Evolutionary conservation across 805 yeast genomes (phyloP).

Genomic region (Candida insectorum): DNA sequence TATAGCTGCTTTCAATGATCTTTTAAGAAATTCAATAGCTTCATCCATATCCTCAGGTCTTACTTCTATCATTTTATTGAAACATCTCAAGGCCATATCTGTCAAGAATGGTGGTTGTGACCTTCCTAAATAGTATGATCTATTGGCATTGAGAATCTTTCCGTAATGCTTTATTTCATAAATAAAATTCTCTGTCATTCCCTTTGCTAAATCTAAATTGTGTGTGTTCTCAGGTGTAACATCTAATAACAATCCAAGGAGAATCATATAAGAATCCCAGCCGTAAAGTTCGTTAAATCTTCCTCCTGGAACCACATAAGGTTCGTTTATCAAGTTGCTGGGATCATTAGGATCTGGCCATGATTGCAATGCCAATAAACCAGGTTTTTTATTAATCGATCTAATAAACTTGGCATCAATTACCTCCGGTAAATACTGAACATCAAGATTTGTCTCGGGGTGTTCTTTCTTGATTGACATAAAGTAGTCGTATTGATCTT

Average conservation of each 20-base stretch:
- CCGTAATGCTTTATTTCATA: conserved; percentile 90
- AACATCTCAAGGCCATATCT: conserved; percentile 79
- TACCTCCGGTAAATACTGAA: conserved; percentile 69
- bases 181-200: conserved; percentile 89
- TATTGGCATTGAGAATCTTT: conserved; percentile 88
- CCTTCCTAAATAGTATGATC: conserved; percentile 85
- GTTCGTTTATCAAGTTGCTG: conserved; percentile 57
- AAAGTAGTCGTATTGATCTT: conserved; percentile 73
- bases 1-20: conserved; percentile 75
- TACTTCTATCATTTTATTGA: conserved; percentile 50
- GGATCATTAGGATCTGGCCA: conserved; percentile 54
- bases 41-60: conserved; percentile 32
- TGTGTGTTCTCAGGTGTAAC: conserved; percentile 29
- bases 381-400: conserved; percentile 79
- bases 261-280: conserved; percentile 96
- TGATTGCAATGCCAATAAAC: conserved; percentile 79
- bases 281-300: conserved; percentile 95
- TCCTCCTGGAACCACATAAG: conserved; percentile 96
- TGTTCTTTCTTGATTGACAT: conserved; percentile 46
- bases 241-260: conserved; percentile 74
- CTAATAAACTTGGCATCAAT: conserved; percentile 77
- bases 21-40: conserved; percentile 57
- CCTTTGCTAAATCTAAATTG: conserved; percentile 68
- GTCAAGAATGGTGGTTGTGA: conserved; percentile 97
- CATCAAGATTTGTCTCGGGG: conserved; percentile 62